Base-by-base conservation (phyloP, 2,329 filamentous ascomycete species). In the Coleophoma eucalyptorum region DNA sequence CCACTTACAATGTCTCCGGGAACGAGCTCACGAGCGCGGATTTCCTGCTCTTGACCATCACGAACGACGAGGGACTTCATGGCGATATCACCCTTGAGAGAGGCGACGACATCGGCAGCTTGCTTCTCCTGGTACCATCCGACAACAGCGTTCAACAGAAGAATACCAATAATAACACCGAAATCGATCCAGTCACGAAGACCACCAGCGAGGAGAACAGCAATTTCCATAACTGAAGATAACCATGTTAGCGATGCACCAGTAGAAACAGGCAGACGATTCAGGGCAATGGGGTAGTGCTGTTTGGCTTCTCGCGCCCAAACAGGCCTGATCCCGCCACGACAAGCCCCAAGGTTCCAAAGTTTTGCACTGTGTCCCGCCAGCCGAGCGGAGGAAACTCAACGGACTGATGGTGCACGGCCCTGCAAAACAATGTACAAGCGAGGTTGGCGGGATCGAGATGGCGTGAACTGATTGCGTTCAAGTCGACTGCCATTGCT, bases 91-190 rank as follows among this genome's bases (percentile, higher is more conserved):
- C 86, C 86, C 76, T 89, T 89, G 55, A 90, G 73, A 56, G 76
- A 81, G 50, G 86, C 86, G 63, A 89, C 86, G 63, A 89, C 85
- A 70, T 90, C 86, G 59, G 85, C 86, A 62, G 86, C 86, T 71
- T 89, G 86, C 75, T 90, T 90, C 72, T 90, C 86, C 69, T 89
- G 86, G 69, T 90, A 89, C 81, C 86, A 90, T 75, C 86, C 86
- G 68, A 89, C 86, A 57, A 84, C 73, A 58, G 86, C 86, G 73
- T 90, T 90, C 56, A 90, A 83, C 65, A 85, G 62, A 50, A 90
- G 74, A 69, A 90, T 90, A 75, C 80, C 86, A 62, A 85, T 81
- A 67, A 90, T 90, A 68, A 90, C 84, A 79, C 85, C 86, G 60
- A 89, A 79, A 74, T 90, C 86, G 58, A 89, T 79, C 86, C 86